These are phyloP conservation scores for Nakaseomyces bracarensis DNA, from an alignment of 1,139 yeast species.

Conservation along the genomic window DNA sequence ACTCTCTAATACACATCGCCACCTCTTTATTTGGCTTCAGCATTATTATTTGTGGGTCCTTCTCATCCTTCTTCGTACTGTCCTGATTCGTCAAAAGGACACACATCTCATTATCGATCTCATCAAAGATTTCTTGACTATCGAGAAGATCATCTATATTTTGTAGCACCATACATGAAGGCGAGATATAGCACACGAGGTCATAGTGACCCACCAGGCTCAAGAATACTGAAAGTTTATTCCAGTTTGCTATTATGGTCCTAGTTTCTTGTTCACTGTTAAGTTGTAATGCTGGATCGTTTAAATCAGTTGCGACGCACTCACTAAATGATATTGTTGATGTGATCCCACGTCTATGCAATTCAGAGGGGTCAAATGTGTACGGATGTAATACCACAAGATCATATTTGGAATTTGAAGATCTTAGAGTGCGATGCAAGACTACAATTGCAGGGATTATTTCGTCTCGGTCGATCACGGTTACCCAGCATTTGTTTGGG, in stretches of 20 bases:
- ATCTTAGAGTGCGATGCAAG: conserved; percentile 20
- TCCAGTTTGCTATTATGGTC: conserved; percentile 11
- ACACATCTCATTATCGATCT: conserved; percentile 27
- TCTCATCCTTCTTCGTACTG: conserved; percentile 3
- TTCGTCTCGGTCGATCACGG: conserved; percentile 18
- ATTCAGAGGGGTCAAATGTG: conserved; percentile 15
- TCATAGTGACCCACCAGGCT: conserved; percentile 21
- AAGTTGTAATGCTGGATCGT: not conserved
- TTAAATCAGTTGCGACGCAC: conserved; percentile 5
- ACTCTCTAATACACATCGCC: conserved; percentile 30
- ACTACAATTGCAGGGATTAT: conserved; percentile 22
- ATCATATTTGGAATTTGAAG: conserved; percentile 21
- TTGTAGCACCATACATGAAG: conserved; percentile 23
- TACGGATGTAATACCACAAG: conserved; percentile 22
- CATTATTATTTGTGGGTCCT: conserved; percentile 21
- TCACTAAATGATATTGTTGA: conserved; percentile 14
- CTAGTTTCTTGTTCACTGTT: not conserved
- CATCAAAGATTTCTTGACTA: conserved; percentile 19
- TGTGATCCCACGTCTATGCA: conserved; percentile 13
- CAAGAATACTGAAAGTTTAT: conserved; percentile 21
- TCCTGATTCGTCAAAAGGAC: conserved; percentile 17
- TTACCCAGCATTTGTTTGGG: conserved; percentile 26
- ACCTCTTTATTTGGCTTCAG: conserved; percentile 28
- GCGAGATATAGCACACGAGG: conserved; percentile 28
- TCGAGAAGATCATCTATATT: conserved; percentile 29